A percentile compares a stretch with the other conserved stretches of the same genome.
Evolutionary conservation across 768 basidiomycete species (phyloP).

Genomic region (Termitomyces sp.): DNA sequence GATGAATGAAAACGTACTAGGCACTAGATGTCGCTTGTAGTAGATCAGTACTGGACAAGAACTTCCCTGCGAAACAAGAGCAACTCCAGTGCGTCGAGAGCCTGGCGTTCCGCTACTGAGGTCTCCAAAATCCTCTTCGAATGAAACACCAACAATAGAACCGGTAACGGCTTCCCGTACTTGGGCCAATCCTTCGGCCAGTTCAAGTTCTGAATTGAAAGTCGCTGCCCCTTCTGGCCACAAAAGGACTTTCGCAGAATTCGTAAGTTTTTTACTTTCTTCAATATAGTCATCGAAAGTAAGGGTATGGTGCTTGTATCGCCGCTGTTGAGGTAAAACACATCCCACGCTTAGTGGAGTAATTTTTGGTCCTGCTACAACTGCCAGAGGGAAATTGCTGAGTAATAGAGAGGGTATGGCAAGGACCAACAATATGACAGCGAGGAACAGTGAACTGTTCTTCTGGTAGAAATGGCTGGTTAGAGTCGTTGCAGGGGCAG

Average conservation of each 20-base stretch:
- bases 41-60: conserved; percentile 45
- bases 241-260: conserved; percentile 52
- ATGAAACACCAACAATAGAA: conserved; percentile 65
- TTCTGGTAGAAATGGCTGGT: conserved; percentile 13
- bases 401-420: conserved; percentile 54
- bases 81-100: conserved; percentile 58
- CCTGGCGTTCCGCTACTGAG: conserved; percentile 33
- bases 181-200: conserved; percentile 41
- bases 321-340: conserved; percentile 49
- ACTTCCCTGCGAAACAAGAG: conserved; percentile 46
- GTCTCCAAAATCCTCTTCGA: conserved; percentile 54
- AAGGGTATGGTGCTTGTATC: conserved; percentile 36
- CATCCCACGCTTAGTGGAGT: conserved; percentile 68
- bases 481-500: conserved; percentile 10
- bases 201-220: conserved; percentile 52
- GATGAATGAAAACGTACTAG: conserved; percentile 45
- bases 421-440: conserved; percentile 37
- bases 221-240: conserved; percentile 82
- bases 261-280: conserved; percentile 47
- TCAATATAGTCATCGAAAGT: conserved; percentile 58
- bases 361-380: conserved; percentile 29
- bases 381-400: conserved; percentile 35
- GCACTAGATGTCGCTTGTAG: conserved; percentile 76
- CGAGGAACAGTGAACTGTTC: conserved; percentile 32
- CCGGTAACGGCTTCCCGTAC: conserved; percentile 35